These are phyloP conservation scores for Prosopis cineraria DNA, from an alignment of 306 rosid genomes.

Conservation along the genomic window DNA sequence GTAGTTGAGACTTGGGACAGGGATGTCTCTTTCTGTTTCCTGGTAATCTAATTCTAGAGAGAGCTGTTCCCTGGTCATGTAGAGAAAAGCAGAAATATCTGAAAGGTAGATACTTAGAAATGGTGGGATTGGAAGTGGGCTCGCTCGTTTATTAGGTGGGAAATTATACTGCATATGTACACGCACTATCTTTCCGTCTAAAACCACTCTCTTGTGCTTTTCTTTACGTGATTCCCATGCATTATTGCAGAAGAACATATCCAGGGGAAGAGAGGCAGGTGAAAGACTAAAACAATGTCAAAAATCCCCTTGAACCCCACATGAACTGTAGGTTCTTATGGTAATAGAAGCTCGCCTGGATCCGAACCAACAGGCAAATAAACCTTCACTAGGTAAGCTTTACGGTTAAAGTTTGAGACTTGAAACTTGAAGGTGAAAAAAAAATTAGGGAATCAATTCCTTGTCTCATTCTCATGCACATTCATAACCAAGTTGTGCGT, in stretches of 20 bases:
- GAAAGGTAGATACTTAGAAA: constrained; percentile 29
- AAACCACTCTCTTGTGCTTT: constrained; percentile 41
- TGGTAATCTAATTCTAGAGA: constrained; percentile 21
- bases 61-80: constrained; percentile 42
- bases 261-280: constrained; percentile 55
- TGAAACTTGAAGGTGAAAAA: background rate
- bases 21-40: constrained; percentile 50
- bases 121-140: constrained; percentile 33
- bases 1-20: constrained; percentile 47
- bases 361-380: constrained; percentile 36
- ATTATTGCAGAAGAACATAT: constrained; percentile 74
- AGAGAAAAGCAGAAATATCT: constrained; percentile 34
- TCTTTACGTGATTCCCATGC: constrained; percentile 83
- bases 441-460: constrained; percentile 55
- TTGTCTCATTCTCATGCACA: constrained; percentile 39
- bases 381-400: constrained; percentile 53
- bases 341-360: constrained; percentile 4
- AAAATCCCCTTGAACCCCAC: constrained; percentile 41
- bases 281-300: constrained; percentile 51
- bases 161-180: constrained; percentile 41
- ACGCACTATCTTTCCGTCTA: constrained; percentile 26
- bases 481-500: constrained; percentile 38
- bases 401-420: constrained; percentile 30
- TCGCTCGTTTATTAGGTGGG: constrained; percentile 28
- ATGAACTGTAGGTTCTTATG: background rate